These are phyloP conservation scores for Komagataella mondaviorum DNA, from an alignment of 805 yeast species.

Conservation along the genomic window DNA sequence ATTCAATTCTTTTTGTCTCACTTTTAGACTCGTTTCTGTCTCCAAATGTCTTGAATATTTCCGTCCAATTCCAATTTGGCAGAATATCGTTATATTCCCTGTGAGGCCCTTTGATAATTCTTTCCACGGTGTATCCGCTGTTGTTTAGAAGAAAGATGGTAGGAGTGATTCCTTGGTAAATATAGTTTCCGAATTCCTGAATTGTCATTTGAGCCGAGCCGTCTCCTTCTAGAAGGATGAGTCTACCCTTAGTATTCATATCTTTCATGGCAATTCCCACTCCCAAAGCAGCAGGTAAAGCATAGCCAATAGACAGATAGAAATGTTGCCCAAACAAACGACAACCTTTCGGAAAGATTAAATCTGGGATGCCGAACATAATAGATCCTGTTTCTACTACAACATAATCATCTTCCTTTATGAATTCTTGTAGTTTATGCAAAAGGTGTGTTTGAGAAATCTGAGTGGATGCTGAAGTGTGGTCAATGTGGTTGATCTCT, in stretches of 20 bases:
- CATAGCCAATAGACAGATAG: slow-evolving; percentile 81
- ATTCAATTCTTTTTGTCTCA: slow-evolving; percentile 19
- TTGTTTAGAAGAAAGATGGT: slow-evolving; percentile 69
- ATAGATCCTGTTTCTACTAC: slow-evolving; percentile 77
- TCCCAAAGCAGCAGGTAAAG: slow-evolving; percentile 79
- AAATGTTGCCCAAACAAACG: slow-evolving; percentile 53
- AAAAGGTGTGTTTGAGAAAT: slow-evolving; percentile 35
- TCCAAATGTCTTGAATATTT: slow-evolving; percentile 1
- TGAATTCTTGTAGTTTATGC: slow-evolving; percentile 22
- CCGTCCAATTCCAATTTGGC: slow-evolving; percentile 67
- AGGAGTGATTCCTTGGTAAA: slow-evolving; percentile 48
- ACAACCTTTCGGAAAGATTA: slow-evolving; percentile 41
- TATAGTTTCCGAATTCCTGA: slow-evolving; percentile 63
- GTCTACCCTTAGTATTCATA: slow-evolving; percentile 26
- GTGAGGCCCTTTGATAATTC: slow-evolving; percentile 69
- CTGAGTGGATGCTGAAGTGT: slow-evolving; percentile 15
- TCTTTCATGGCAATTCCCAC: slow-evolving; percentile 63
- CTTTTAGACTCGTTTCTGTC: slow-evolving; percentile 6
- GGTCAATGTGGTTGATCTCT: slow-evolving; percentile 8
- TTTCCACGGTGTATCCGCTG: slow-evolving; percentile 82
- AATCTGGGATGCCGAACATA: slow-evolving; percentile 63
- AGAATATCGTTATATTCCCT: slow-evolving; percentile 74
- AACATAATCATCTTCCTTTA: slow-evolving; percentile 55
- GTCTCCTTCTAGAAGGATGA: slow-evolving; percentile 75
- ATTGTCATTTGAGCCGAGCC: slow-evolving; percentile 93